phyloP scores from a whole-genome alignment of 345 rosid genomes.

The Combretum micranthum region DNA sequence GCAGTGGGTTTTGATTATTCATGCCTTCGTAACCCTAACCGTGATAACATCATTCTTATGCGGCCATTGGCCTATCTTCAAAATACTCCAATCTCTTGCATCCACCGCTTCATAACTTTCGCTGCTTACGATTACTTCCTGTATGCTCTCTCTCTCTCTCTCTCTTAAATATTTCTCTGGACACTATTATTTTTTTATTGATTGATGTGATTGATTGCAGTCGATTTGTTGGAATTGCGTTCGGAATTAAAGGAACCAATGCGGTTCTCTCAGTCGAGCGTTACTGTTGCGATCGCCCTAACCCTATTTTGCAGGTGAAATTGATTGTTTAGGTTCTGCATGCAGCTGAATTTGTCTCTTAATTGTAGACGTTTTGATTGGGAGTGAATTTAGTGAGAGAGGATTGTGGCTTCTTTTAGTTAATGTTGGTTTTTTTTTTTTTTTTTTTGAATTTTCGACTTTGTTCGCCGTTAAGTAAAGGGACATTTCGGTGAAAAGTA shows the following conservation, averaged over 20 bases:
- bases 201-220: constrained; percentile 27
- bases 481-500: too few species aligned
- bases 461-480: too few species aligned
- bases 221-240: constrained; percentile 46
- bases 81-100: constrained; percentile 64
- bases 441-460: too few species aligned
- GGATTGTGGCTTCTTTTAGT: too few species aligned
- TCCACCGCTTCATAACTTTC: constrained; percentile 74
- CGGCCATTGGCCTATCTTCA: constrained; percentile 97
- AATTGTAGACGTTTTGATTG: too few species aligned
- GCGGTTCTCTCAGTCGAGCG: constrained; percentile 47
- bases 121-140: constrained; percentile 81
- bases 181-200: constrained; percentile 1
- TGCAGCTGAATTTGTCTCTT: too few species aligned
- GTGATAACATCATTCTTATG: constrained; percentile 78
- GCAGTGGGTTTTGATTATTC: constrained; percentile 67
- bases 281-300: constrained; percentile 82
- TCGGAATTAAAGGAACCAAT: constrained; percentile 55
- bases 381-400: too few species aligned
- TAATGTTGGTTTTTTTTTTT: too few species aligned
- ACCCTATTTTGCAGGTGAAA: constrained; percentile 65
- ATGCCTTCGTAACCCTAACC: constrained; percentile 52
- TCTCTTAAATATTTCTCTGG: neutral
- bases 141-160: constrained; percentile 19
- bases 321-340: too few species aligned